Evolutionary conservation across 1,139 yeast genomes (phyloP).

Genomic region (Kodamaea sp.): DNA sequence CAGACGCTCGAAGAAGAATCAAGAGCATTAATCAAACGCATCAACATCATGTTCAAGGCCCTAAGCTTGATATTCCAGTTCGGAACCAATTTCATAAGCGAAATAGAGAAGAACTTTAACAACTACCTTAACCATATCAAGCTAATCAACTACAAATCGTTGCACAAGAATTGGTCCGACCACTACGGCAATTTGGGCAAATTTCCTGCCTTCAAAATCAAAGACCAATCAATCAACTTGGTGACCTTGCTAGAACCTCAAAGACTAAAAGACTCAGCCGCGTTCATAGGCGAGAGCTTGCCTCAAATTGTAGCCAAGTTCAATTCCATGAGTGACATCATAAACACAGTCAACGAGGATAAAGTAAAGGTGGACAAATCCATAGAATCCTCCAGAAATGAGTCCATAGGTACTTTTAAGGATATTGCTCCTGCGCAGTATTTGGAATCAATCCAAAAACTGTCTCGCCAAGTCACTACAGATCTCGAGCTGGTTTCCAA

Average conservation of each 20-base stretch:
- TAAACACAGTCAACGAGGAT: slow-evolving; percentile 28
- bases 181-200: slow-evolving; percentile 41
- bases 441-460: slow-evolving; percentile 7
- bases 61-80: slow-evolving; percentile 61
- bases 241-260: slow-evolving; percentile 29
- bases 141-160: slow-evolving; percentile 47
- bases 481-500: slow-evolving; percentile 20
- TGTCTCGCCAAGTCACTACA: slow-evolving; percentile 10
- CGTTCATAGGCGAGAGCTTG: slow-evolving; percentile 24
- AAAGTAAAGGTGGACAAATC: slow-evolving; percentile 31
- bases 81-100: slow-evolving; percentile 50
- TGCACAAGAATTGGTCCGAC: slow-evolving; percentile 49
- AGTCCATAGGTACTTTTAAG: slow-evolving; percentile 36
- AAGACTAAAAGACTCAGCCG: slow-evolving; percentile 25
- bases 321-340: slow-evolving; percentile 40
- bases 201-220: slow-evolving; percentile 31
- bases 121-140: slow-evolving; percentile 49
- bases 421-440: slow-evolving; percentile 11
- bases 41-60: slow-evolving; percentile 50
- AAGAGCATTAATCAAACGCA: slow-evolving; percentile 24
- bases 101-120: slow-evolving; percentile 54
- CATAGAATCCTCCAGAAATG: slow-evolving; percentile 37
- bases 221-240: slow-evolving; percentile 20
- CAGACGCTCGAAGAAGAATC: slow-evolving; percentile 21
- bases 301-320: slow-evolving; percentile 36